These are phyloP conservation scores for Pythium aphanidermatum DNA, from an alignment of 352 stramenopile genomes.

Conservation along the genomic window DNA sequence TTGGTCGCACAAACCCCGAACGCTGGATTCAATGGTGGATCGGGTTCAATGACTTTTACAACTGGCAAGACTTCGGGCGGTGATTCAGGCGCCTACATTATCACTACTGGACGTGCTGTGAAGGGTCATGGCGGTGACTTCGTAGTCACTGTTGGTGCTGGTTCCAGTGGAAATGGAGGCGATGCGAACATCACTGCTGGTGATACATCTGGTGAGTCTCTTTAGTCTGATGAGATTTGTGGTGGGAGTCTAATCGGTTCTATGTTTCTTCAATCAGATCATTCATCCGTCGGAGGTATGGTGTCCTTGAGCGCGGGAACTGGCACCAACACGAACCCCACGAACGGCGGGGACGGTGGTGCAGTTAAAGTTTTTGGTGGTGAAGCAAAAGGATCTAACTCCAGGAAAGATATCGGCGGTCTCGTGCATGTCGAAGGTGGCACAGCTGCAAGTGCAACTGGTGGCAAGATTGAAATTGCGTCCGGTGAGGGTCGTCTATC, in stretches of 20 bases:
- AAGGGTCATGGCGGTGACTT: constrained; percentile 44
- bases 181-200: constrained; percentile 63
- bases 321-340: constrained; percentile 34
- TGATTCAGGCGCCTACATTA: constrained; percentile 25
- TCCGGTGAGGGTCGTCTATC: constrained; percentile 36
- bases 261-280: constrained; percentile 24
- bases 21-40: constrained; percentile 37
- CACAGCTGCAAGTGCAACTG: constrained; percentile 34
- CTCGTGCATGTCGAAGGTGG: constrained; percentile 58
- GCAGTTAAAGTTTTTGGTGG: constrained; percentile 44
- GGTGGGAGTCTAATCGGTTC: too few relatives aligned
- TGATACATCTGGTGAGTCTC: constrained; percentile 43
- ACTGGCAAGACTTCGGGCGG: constrained; percentile 29
- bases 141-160: constrained; percentile 24
- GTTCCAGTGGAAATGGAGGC: constrained; percentile 30
- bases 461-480: constrained; percentile 57
- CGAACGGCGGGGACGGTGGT: constrained; percentile 60
- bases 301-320: constrained; percentile 43
- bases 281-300: constrained; percentile 38
- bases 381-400: constrained; percentile 42
- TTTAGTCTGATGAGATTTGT: too few relatives aligned
- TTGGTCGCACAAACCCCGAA: constrained; percentile 54
- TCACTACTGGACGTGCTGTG: constrained; percentile 28
- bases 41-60: constrained; percentile 36
- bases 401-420: constrained; percentile 40